Evolutionary conservation across 306 rosid genomes (phyloP), one percentile per base, ranked within the genome.

Genomic region (Cyamopsis tetragonoloba): DNA sequence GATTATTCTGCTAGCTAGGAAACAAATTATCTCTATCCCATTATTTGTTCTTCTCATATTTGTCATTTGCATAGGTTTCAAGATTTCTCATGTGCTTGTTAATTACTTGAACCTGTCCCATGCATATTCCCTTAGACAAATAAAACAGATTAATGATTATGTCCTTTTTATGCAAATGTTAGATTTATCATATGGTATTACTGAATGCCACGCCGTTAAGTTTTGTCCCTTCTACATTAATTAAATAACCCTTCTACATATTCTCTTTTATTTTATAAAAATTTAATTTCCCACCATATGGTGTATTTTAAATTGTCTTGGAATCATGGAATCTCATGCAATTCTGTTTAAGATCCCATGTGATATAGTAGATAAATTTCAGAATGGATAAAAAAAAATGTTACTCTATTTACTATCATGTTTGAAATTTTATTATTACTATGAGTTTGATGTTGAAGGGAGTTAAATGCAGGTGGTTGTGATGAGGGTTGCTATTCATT

Each of bases 401-500:
- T 12, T 0, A 68, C 31, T 38, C 44, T 50, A 7, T 24, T 9
- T 19, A 47, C 51, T 10, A 48, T 48, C 47, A 48, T 67, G 20
- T 49, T 68, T 37, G 58, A 15, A 41, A 39, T 49, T 41, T 58
- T 24, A 60, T 38, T 49, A 39, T 10, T 12, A 49, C 12, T 7
- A 57, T n/a, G n/a, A n/a, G n/a, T n/a, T n/a, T n/a, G n/a, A 51
- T 9, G 39, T 75, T 50, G 64, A 75, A 59, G 48, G 53, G 64
- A 49, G 32, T 67, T 69, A 70, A 70, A 39, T 65, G 65, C 79
- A 91, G 97, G 98, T 89, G 78, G 98, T 92, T 62, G 98, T 89
- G 50, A 87, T 92, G 98, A 58, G 88, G 56, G 98, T 89, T 47
- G 85, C 98, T 38, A 80, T 92, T 82, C 96, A 92, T 46, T 92